phyloP scores from a whole-genome alignment of 2,329 filamentous ascomycete genomes.

The Stemphylium lycopersici region DNA sequence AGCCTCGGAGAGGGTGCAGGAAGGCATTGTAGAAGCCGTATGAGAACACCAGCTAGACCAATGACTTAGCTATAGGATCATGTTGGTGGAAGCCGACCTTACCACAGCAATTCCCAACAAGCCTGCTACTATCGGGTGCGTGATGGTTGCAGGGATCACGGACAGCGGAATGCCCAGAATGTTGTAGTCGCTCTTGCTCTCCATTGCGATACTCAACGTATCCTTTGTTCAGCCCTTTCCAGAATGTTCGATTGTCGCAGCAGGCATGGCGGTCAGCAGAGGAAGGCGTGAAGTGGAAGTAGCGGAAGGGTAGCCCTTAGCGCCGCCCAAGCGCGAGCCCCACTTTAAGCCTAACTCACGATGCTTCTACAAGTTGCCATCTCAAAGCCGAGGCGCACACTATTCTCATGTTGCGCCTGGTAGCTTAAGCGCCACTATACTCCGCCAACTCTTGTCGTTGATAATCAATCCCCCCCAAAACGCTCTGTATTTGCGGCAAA shows the following conservation, averaged over 20 bases:
- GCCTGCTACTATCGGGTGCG: conserved; percentile 5
- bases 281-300: not conserved
- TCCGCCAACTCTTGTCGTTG: not conserved
- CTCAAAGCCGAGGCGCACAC: too few species aligned
- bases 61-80: not conserved
- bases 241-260: not conserved
- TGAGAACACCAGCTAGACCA: conserved; percentile 5
- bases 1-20: conserved; percentile 34
- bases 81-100: not conserved
- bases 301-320: not conserved
- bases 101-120: conserved; percentile 2
- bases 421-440: not conserved
- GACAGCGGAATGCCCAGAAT: not conserved
- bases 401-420: too few species aligned
- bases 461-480: not conserved
- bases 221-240: not conserved
- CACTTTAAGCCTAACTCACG: too few species aligned
- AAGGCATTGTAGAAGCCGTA: conserved; percentile 36
- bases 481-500: not conserved
- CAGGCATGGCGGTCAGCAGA: not conserved
- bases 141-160: not conserved
- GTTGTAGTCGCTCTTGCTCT: not conserved
- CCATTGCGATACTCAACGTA: not conserved
- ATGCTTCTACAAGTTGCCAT: too few species aligned
- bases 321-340: too few species aligned